phyloP scores from a whole-genome alignment of 805 yeast genomes.

The Schizosaccharomyces lindneri region DNA sequence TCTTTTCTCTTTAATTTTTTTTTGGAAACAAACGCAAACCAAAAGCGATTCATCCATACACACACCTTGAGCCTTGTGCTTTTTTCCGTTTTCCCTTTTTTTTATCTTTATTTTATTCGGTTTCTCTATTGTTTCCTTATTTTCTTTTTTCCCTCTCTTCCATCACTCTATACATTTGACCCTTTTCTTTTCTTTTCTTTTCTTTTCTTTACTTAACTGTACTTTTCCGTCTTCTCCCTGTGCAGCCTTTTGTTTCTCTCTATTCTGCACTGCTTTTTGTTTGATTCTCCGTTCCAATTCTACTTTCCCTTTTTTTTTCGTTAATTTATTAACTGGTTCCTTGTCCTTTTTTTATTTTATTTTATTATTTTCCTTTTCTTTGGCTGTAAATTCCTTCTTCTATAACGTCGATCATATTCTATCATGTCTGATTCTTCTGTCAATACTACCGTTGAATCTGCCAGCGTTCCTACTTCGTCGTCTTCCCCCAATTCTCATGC shows the following conservation, averaged over 20 bases:
- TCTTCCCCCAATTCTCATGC: too few relatives aligned
- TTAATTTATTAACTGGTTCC: background rate
- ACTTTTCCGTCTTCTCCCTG: background rate
- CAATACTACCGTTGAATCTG: background rate
- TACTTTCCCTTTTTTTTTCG: background rate
- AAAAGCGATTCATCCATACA: too few relatives aligned
- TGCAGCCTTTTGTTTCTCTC: background rate
- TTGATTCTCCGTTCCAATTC: too few relatives aligned
- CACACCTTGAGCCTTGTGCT: too few relatives aligned
- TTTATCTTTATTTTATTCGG: background rate
- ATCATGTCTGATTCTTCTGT: background rate
- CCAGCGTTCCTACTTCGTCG: background rate
- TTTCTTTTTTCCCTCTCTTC: background rate
- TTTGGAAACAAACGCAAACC: too few relatives aligned
- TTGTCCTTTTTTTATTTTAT: background rate
- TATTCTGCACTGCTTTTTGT: too few relatives aligned
- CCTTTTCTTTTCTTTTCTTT: background rate
- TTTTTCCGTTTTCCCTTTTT: too few relatives aligned
- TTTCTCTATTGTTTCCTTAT: background rate
- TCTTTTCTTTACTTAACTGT: too few relatives aligned
- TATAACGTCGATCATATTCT: background rate
- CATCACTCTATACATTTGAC: background rate
- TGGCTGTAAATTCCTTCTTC: too few relatives aligned
- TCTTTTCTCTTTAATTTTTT: too few relatives aligned
- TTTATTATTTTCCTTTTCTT: background rate